A percentile compares a stretch with the other conserved stretches of the same genome.
Evolutionary conservation across 345 rosid species (phyloP).

Genomic region (Arabidopsis arenosa): DNA sequence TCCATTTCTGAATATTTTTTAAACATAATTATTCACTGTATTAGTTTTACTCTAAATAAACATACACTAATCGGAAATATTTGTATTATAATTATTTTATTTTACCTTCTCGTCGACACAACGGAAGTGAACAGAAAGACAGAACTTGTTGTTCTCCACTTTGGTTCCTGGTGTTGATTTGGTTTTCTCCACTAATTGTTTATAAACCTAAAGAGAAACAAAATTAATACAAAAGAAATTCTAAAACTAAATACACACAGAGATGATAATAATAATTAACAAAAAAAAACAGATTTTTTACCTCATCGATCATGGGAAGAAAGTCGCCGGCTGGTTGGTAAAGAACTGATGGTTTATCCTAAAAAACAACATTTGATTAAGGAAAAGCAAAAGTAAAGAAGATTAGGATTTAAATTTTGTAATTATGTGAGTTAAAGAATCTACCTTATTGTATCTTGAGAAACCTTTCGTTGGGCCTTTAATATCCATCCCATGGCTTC

Average conservation of each 20-base stretch:
- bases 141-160: slow-evolving; percentile 96
- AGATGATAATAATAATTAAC: not conserved
- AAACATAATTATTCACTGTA: not conserved
- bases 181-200: slow-evolving; percentile 64
- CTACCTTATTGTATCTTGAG: slow-evolving; percentile 59
- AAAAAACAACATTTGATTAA: not conserved
- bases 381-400: not conserved
- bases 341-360: slow-evolving; percentile 62
- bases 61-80: not conserved
- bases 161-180: slow-evolving; percentile 74
- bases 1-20: slow-evolving; percentile 66
- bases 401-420: slow-evolving; percentile 39
- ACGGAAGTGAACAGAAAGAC: slow-evolving; percentile 89
- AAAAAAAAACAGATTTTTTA: slow-evolving; percentile 26
- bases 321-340: slow-evolving; percentile 90
- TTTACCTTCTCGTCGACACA: slow-evolving; percentile 82
- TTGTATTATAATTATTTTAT: not conserved
- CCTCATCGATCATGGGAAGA: slow-evolving; percentile 94
- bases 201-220: slow-evolving; percentile 56
- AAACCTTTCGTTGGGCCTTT: slow-evolving; percentile 76
- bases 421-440: not conserved
- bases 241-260: not conserved
- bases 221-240: not conserved
- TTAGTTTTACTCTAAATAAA: not conserved
- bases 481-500: slow-evolving; percentile 99